Base-by-base conservation (phyloP, 1,284 basidiomycete genomes). In the Moniliella sp. region DNA sequence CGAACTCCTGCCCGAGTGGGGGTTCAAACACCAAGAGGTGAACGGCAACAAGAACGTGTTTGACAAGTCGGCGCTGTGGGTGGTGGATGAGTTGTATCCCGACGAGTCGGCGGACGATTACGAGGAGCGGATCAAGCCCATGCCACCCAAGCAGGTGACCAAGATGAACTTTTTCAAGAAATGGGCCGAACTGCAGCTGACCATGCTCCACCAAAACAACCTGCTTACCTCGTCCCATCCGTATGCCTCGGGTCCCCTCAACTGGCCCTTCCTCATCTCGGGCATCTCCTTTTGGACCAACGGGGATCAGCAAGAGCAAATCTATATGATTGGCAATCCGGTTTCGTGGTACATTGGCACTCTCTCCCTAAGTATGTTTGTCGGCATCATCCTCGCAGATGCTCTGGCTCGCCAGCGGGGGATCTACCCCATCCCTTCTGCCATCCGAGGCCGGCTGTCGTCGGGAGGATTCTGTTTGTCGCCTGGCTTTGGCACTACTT, bases 211-310 rank as follows among this genome's bases (percentile, higher is more conserved):
- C 59, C 88, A 97, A 65, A 99, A 99, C 55, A 81, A 84, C 8
- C 86, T 83, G 11, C 67, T 99, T 34, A 93, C 83, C 14, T 76
- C 81, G 12, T 78, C 75, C 8, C 91, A 99, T 60, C 91, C 91
- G 25, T 99, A 97, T 58, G 84, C 86, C 1, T 80, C 78, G 37
- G 70, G 70, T 9, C 86, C 91, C 1, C 76, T 93, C 63, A 86
- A 91, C 58, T 99, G 91, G 91, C 91, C 91, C 1, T 94, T 97
- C 72, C 69, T 86, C 30, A 64, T 93, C 18, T 78, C 69, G 40
- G 91, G 91, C 31, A 93, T 99, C 63, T 84, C 79, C 50, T 97
- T 97, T 70, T 99, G 91, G 91, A 94, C 88, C 1, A 39, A 43
- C 4, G 30, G 35, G 1, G 28, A 38, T 10, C 29, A 28, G 10